These are phyloP conservation scores for Termitomyces heimii DNA, from an alignment of 768 basidiomycete genomes.

Conservation along the genomic window DNA sequence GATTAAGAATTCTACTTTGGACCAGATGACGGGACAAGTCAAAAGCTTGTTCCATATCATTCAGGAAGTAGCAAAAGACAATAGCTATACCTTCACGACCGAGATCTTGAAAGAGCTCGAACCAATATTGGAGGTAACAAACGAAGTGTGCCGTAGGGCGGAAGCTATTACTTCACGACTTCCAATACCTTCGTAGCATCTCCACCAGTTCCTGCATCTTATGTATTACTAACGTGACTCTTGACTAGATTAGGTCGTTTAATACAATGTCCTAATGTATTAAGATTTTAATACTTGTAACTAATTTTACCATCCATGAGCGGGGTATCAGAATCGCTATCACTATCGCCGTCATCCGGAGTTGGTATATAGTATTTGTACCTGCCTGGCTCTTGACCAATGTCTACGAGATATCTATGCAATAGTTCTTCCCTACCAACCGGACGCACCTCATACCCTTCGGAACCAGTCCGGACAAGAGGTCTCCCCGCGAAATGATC, in stretches of 20 bases:
- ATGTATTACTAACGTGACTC: not conserved
- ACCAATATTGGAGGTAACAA: conserved; percentile 24
- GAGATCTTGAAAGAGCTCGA: conserved; percentile 24
- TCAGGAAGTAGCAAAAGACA: conserved; percentile 16
- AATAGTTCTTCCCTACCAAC: conserved; percentile 62
- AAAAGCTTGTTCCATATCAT: conserved; percentile 18
- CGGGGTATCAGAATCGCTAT: conserved; percentile 28
- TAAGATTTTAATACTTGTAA: not conserved
- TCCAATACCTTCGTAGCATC: not conserved
- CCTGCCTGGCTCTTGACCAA: conserved; percentile 50
- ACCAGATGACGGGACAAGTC: conserved; percentile 19
- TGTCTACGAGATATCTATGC: conserved; percentile 43
- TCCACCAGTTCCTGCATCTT: too few species aligned
- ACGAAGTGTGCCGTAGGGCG: conserved; percentile 22
- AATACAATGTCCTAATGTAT: not conserved
- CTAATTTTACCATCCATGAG: conserved; percentile 2
- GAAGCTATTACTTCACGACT: conserved; percentile 12
- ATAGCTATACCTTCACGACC: conserved; percentile 15
- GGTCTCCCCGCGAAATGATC: conserved; percentile 19
- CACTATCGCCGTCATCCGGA: conserved; percentile 37
- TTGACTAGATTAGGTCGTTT: not conserved
- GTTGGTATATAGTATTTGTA: conserved; percentile 69
- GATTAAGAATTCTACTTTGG: conserved; percentile 7
- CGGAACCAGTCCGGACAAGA: conserved; percentile 64
- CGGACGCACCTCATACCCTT: conserved; percentile 72